Base-by-base conservation (phyloP, 352 stramenopile genomes). In the Phytophthora capsici region DNA sequence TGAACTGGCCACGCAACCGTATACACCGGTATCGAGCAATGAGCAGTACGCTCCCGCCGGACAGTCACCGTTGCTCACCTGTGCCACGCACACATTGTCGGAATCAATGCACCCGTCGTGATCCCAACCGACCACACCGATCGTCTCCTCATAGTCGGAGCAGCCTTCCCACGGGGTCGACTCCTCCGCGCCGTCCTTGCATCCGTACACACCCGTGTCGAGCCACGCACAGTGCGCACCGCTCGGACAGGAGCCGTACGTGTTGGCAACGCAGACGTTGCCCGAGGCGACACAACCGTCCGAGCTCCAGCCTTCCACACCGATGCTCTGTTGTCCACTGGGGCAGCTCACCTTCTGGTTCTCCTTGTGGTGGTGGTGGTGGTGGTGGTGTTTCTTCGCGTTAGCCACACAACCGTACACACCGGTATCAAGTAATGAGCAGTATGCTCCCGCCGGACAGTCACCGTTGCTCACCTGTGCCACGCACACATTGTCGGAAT, bases 171-270 rank as follows among this genome's bases (percentile, higher is more conserved):
- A 66, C 16, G 48, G 48, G 2, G 67, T 69, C 45, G 44, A 63
- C 30, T 76, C 57, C 47, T 62, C 53, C n/a, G 44, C 50, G n/a
- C 57, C 56, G 17, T 66, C 57, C 44, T 26, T 58, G 34, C 69
- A 76, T 14, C 68, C 68, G 53, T 73, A 69, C 36, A 76, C 68
- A 25, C 63, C 63, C 2, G 62, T 76, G 19, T 73, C 49, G 20
- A 76, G 57, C 37, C 37, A 63, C 17, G 44, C 63, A 12, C 68
- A 76, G 48, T 73, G 53, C 9, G 68, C 57, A 3, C 63, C 63
- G 9, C n/a, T 44, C 5, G 68, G 68, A 6, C 68, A 76, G 5
- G 10, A 9, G 16, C 63, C 63, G 32, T 76, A 47, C 10, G 57
- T 60, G 52, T 73, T 54, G 12, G 68, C 68, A 6, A 66, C 66